Conservation (phyloP, 2,329 filamentous ascomycete genomes). For the Parastagonospora avenae region DNA sequence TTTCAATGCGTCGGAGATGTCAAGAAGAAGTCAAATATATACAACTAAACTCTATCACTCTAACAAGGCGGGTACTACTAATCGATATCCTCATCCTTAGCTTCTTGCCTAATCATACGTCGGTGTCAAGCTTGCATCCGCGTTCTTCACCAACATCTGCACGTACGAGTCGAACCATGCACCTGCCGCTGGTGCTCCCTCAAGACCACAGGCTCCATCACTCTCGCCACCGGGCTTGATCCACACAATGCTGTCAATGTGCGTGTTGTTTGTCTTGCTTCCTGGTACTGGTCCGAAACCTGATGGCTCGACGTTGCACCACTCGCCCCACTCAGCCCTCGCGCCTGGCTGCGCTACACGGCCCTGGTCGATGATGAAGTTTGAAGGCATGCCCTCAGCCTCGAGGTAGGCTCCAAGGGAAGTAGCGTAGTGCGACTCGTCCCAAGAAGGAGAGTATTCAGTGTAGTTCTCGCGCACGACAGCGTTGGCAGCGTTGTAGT, state of each 20-base stretch:
- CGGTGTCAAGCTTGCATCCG: slow-evolving; percentile 27
- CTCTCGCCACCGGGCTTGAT: slow-evolving; percentile 39
- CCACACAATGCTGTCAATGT: slow-evolving; percentile 38
- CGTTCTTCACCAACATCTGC: slow-evolving; percentile 35
- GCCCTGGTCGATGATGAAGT: slow-evolving; percentile 38
- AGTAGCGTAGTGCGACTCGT: slow-evolving; percentile 32
- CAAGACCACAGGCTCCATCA: slow-evolving; percentile 31
- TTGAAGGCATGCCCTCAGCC: slow-evolving; percentile 27
- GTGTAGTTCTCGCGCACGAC: slow-evolving; percentile 33
- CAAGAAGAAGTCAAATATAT: background rate
- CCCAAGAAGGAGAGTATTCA: slow-evolving; percentile 27
- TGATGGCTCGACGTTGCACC: slow-evolving; percentile 34
- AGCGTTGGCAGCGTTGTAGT: slow-evolving; percentile 35
- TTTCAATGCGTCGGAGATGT: too few relatives aligned
- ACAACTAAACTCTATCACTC: background rate
- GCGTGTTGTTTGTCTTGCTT: slow-evolving; percentile 23
- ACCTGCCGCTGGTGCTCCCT: slow-evolving; percentile 31
- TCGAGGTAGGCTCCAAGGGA: slow-evolving; percentile 26
- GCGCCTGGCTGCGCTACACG: slow-evolving; percentile 30
- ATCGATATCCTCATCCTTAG: background rate
- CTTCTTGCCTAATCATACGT: slow-evolving; percentile 19
- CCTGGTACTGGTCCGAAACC: slow-evolving; percentile 27
- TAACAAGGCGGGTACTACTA: background rate
- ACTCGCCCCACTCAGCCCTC: slow-evolving; percentile 33
- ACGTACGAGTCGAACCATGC: slow-evolving; percentile 37